These are phyloP conservation scores for Diaporthe ampelina DNA, from an alignment of 2,329 filamentous ascomycete genomes.

Conservation along the genomic window DNA sequence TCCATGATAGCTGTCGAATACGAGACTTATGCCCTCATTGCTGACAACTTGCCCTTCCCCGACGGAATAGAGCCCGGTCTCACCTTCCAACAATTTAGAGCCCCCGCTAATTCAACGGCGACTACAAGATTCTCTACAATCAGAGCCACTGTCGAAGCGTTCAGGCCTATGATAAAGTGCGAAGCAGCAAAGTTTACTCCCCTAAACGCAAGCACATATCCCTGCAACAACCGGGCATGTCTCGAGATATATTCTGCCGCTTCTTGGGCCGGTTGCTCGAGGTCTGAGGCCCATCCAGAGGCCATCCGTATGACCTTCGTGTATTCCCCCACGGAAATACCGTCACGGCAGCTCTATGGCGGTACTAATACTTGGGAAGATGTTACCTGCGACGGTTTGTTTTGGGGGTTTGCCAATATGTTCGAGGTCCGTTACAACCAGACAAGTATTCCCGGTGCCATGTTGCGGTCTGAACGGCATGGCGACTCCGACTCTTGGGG, in stretches of 20 bases:
- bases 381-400: neutral
- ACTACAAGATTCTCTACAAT: neutral
- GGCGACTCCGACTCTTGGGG: neutral
- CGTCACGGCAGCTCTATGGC: too few species aligned
- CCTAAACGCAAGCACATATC: neutral
- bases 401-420: neutral
- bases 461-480: neutral
- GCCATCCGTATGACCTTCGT: too few species aligned
- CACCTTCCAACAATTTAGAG: neutral
- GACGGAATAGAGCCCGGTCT: neutral
- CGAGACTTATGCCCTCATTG: slow-evolving; percentile 7
- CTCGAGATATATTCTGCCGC: too few species aligned
- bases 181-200: neutral
- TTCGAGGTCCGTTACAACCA: neutral
- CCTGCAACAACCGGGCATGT: neutral
- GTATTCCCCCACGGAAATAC: too few species aligned
- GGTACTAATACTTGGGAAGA: too few species aligned
- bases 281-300: too few species aligned
- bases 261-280: too few species aligned
- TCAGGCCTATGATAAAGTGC: neutral
- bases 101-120: neutral
- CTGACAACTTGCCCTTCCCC: neutral
- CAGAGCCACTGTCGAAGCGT: neutral
- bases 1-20: too few species aligned
- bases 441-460: neutral